Base-by-base conservation (phyloP, 768 basidiomycete genomes). In the Cystobasidium tubakii region DNA sequence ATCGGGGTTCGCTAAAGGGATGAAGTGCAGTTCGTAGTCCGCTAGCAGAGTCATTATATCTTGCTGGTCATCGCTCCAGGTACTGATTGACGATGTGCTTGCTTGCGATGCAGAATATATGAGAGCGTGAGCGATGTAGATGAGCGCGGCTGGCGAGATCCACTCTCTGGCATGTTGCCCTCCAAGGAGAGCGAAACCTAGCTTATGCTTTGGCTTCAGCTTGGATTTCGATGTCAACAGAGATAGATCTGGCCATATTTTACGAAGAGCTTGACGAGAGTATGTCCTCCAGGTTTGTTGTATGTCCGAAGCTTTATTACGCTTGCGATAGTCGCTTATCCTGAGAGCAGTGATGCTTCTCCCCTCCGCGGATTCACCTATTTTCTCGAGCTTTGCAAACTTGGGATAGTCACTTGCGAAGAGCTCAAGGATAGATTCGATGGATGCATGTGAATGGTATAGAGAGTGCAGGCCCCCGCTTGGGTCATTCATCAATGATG, bases 161-260 rank as follows among this genome's bases (percentile, higher is more conserved):
- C 91, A 93, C 88, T 91, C 90, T 55, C 90, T 83, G 21, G 88
- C 88, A 79, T 91, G 90, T 78, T 89, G 88, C 0, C 88, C 88
- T 19, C 88, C 88, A 1, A 86, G 82, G 43, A 92, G 83, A 13
- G 91, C 86, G 75, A 91, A 85, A 13, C 87, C 88, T 29, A 85
- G 79, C 77, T 85, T 85, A 73, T 78, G 75, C 34, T 77, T 76
- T 0, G 71, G 44, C 57, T 74, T 77, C 33, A 71, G 46, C 66
- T 66, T 73, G 10, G n/a, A 6, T 50, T 15, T 50, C 44, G 7
- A 39, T 39, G 39, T n/a, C n/a, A n/a, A 39, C 15, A 15, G 15
- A n/a, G 46, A 31, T n/a, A 66, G 25, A 27, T 66, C 27, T 44
- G 46, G 64, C 31, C 64, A 73, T 55, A 50, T 50, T 4, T 17